Percentiles rank a stretch among this genome's conserved stretches.
Evolutionary conservation across 768 basidiomycete species (phyloP).

Genomic region (Sistotremastrum suecicum): DNA sequence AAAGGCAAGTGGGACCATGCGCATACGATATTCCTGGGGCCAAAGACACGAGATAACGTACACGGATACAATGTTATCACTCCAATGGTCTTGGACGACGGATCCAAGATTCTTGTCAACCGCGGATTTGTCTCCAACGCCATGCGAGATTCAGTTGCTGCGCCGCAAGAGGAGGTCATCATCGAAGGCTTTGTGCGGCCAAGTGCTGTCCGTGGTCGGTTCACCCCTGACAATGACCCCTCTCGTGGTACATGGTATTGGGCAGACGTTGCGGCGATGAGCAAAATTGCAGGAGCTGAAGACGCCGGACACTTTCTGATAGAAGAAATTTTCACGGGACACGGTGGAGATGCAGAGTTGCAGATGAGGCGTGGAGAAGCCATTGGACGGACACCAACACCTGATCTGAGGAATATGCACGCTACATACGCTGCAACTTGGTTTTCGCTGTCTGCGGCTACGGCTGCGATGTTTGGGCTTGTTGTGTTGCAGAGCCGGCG

Average conservation of each 20-base stretch:
- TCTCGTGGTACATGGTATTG: conserved; percentile 82
- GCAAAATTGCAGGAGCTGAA: conserved; percentile 61
- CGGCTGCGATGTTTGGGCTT: conserved; percentile 67
- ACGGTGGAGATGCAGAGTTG: conserved; percentile 55
- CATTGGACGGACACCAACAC: conserved; percentile 65
- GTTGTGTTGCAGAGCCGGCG: conserved; percentile 25
- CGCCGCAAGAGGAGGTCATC: conserved; percentile 40
- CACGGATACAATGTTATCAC: conserved; percentile 83
- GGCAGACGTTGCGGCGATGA: conserved; percentile 75
- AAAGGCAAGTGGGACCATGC: conserved; percentile 68
- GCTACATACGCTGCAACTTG: conserved; percentile 92
- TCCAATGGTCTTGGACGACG: conserved; percentile 67
- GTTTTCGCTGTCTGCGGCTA: conserved; percentile 82
- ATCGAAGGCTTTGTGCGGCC: conserved; percentile 80
- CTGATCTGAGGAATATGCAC: conserved; percentile 89
- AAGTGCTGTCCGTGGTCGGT: conserved; percentile 56
- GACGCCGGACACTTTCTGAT: conserved; percentile 63
- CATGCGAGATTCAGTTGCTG: conserved; percentile 10
- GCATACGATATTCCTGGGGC: conserved; percentile 69
- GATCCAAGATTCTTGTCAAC: conserved; percentile 80
- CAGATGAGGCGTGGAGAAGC: conserved; percentile 62
- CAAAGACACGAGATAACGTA: conserved; percentile 77
- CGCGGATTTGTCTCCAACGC: conserved; percentile 74
- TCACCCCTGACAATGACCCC: conserved; percentile 83
- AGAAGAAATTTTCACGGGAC: conserved; percentile 85